A percentile compares a stretch with the other conserved stretches of the same genome.
Evolutionary conservation across 768 basidiomycete genomes (phyloP).

Genomic region (Dictyophora rubrovolvata): DNA sequence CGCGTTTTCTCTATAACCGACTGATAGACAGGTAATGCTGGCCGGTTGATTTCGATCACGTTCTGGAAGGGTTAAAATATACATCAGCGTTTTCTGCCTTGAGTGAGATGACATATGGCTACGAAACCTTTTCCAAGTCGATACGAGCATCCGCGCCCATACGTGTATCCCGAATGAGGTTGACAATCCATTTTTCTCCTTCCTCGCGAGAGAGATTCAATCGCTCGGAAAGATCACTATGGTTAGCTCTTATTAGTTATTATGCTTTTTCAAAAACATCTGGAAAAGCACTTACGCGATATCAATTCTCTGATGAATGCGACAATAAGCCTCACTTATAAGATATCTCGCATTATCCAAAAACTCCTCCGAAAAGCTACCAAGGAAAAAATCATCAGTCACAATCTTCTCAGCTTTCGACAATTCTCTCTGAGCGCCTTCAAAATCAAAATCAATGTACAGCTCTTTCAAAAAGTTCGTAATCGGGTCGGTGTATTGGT

Average conservation of each 20-base stretch:
- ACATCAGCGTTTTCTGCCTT: too few species aligned
- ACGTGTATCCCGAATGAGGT: conserved; percentile 93
- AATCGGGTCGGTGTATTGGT: conserved; percentile 91
- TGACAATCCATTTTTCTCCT: conserved; percentile 99
- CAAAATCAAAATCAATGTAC: conserved; percentile 94
- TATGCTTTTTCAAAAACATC: neutral
- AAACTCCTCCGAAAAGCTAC: conserved; percentile 85
- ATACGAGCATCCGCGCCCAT: conserved; percentile 98
- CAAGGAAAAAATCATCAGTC: conserved; percentile 88
- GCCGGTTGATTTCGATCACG: conserved; percentile 90
- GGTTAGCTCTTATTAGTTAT: neutral
- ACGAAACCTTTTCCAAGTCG: conserved; percentile 94
- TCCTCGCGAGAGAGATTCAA: conserved; percentile 90
- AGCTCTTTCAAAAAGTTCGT: conserved; percentile 90
- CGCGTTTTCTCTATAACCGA: conserved; percentile 93
- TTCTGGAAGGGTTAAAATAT: conserved; percentile 46
- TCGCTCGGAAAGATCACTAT: conserved; percentile 86
- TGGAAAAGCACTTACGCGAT: conserved; percentile 57
- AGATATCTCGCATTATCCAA: conserved; percentile 94
- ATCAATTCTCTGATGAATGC: conserved; percentile 90
- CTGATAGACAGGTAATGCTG: conserved; percentile 84
- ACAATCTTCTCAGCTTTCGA: conserved; percentile 72
- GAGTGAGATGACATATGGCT: too few species aligned
- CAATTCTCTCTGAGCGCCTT: conserved; percentile 81
- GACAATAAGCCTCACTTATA: conserved; percentile 94